Percentiles rank a stretch among this genome's conserved stretches.
These are phyloP conservation scores for Batkoa obscura DNA, from an alignment of 371 early-diverging fungal species.

Conservation along the genomic window DNA sequence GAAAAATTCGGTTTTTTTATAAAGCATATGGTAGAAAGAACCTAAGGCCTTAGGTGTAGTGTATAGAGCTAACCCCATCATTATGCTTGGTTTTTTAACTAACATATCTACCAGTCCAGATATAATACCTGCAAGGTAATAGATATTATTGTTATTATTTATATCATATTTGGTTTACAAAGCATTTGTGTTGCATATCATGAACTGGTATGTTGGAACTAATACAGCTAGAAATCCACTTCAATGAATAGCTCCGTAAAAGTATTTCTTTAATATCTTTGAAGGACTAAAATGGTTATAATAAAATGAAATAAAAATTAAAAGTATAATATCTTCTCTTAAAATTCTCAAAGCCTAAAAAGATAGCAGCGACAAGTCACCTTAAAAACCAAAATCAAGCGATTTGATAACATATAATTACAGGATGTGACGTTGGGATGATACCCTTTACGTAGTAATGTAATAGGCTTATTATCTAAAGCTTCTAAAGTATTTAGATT, in stretches of 20 bases:
- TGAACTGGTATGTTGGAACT: constrained; percentile 31
- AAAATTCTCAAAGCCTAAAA: constrained; percentile 30
- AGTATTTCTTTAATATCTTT: constrained; percentile 21
- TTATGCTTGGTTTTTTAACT: background rate
- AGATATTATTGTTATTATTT: too few species aligned
- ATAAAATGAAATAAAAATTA: too few species aligned
- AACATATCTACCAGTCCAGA: too few species aligned
- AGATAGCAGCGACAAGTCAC: constrained; percentile 37
- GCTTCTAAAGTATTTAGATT: background rate
- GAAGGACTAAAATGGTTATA: constrained; percentile 16
- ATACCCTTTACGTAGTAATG: constrained; percentile 19
- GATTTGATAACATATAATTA: constrained; percentile 18
- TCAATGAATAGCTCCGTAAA: constrained; percentile 29
- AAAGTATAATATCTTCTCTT: constrained; percentile 20
- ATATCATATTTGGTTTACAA: too few species aligned
- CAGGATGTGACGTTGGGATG: constrained; percentile 44
- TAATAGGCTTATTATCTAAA: background rate
- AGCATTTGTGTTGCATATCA: constrained; percentile 19
- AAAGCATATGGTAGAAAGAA: background rate
- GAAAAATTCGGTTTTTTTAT: background rate
- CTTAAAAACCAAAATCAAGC: constrained; percentile 28
- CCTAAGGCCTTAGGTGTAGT: background rate
- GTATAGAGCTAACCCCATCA: background rate
- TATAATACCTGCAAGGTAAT: too few species aligned
- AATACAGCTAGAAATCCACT: constrained; percentile 38